phyloP scores from a whole-genome alignment of 805 yeast genomes.

The Dipodascus albidus region DNA sequence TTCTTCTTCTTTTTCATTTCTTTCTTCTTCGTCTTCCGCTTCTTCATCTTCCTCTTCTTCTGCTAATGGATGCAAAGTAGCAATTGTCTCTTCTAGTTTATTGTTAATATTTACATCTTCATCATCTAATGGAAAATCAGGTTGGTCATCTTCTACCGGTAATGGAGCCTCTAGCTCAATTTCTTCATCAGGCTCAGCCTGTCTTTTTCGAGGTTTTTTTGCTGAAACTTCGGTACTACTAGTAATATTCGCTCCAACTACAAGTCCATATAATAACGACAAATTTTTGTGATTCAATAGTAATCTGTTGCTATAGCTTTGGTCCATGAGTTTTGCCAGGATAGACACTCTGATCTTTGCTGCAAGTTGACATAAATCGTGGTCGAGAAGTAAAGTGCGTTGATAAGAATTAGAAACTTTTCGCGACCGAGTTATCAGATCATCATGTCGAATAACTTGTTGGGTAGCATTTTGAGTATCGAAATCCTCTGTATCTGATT shows the following conservation, averaged over 20 bases:
- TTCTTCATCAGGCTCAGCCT: neutral
- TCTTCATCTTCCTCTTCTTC: neutral
- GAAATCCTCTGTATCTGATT: constrained; percentile 26
- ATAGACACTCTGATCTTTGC: constrained; percentile 30
- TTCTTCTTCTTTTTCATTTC: neutral
- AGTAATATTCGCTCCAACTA: neutral
- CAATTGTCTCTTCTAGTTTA: neutral
- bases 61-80: neutral
- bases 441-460: constrained; percentile 11
- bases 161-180: neutral
- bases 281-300: constrained; percentile 23
- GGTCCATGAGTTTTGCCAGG: constrained; percentile 26
- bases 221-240: neutral
- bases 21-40: neutral
- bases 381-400: constrained; percentile 23
- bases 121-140: neutral
- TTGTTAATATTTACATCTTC: too few species aligned
- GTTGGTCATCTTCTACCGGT: neutral
- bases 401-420: constrained; percentile 2
- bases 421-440: constrained; percentile 6
- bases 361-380: constrained; percentile 32
- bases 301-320: constrained; percentile 24
- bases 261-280: constrained; percentile 8
- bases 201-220: neutral
- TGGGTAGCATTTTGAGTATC: constrained; percentile 32